Evolutionary conservation across 441 rosid genomes (phyloP).

Genomic region (California macrophylla): DNA sequence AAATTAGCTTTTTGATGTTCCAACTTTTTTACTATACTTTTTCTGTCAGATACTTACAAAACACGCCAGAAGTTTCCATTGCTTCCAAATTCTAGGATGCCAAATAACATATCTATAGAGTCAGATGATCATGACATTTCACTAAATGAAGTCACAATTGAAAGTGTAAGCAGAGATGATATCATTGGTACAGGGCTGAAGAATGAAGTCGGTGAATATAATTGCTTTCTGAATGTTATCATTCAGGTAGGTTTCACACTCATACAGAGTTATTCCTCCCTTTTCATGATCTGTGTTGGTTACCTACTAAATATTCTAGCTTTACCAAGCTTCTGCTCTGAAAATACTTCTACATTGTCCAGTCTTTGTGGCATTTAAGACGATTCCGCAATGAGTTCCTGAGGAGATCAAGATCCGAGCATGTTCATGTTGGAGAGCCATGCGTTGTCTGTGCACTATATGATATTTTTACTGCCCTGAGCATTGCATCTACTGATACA

Average conservation of each 20-base stretch:
- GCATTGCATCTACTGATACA: slow-evolving; percentile 40
- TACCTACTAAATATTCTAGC: slow-evolving; percentile 3
- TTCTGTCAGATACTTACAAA: slow-evolving; percentile 47
- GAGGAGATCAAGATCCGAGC: slow-evolving; percentile 56
- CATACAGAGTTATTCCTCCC: background rate
- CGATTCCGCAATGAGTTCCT: slow-evolving; percentile 69
- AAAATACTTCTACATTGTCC: slow-evolving; percentile 14
- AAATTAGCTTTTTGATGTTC: background rate
- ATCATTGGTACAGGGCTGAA: slow-evolving; percentile 69
- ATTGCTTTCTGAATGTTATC: slow-evolving; percentile 91
- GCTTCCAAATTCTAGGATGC: slow-evolving; percentile 30
- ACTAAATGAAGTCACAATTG: slow-evolving; percentile 27
- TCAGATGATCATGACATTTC: slow-evolving; percentile 26
- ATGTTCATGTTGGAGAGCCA: slow-evolving; percentile 84
- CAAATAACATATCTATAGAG: slow-evolving; percentile 23
- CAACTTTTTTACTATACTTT: slow-evolving; percentile 14
- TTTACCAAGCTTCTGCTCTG: slow-evolving; percentile 5
- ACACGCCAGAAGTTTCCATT: slow-evolving; percentile 37
- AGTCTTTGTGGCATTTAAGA: slow-evolving; percentile 93
- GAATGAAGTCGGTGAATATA: slow-evolving; percentile 92
- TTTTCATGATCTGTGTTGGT: slow-evolving; percentile 2
- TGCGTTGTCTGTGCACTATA: slow-evolving; percentile 81
- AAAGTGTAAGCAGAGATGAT: slow-evolving; percentile 30
- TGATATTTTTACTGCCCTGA: slow-evolving; percentile 68
- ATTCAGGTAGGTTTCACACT: slow-evolving; percentile 53